These are phyloP conservation scores for Phytophthora pini DNA, from an alignment of 352 stramenopile genomes.

Conservation along the genomic window DNA sequence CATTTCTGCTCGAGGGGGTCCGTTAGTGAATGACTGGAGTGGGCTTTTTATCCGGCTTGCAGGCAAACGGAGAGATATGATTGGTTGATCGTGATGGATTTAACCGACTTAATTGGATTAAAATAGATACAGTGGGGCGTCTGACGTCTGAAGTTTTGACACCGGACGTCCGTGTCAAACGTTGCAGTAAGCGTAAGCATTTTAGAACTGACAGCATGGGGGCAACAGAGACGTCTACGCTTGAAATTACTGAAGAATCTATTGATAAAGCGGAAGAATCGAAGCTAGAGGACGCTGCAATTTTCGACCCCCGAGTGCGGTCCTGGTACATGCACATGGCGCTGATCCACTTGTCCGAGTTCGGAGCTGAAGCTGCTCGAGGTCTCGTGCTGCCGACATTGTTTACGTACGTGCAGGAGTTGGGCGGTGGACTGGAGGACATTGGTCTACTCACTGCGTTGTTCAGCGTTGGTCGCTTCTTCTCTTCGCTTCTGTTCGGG, in stretches of 20 bases:
- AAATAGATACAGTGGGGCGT: constrained; percentile 24
- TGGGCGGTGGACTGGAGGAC: constrained; percentile 64
- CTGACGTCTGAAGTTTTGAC: constrained; percentile 34
- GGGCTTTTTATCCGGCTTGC: too few species aligned
- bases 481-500: constrained; percentile 70
- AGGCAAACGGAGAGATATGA: not conserved
- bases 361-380: constrained; percentile 62
- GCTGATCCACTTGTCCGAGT: constrained; percentile 66
- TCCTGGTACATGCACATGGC: constrained; percentile 67
- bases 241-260: constrained; percentile 7
- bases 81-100: constrained; percentile 10
- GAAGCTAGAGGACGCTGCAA: not conserved
- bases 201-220: constrained; percentile 9
- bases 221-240: not conserved
- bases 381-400: constrained; percentile 73
- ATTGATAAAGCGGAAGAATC: constrained; percentile 10
- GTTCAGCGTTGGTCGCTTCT: constrained; percentile 65
- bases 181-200: not conserved
- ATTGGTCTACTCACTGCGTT: constrained; percentile 69
- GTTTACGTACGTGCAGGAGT: constrained; percentile 63
- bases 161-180: constrained; percentile 23
- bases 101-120: constrained; percentile 21
- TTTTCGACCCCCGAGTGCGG: constrained; percentile 7
- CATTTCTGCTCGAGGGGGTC: constrained; percentile 36
- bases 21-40: constrained; percentile 33